Evolutionary conservation across 2,329 filamentous ascomycete species (phyloP).

Genomic region (Fusarium sp.): DNA sequence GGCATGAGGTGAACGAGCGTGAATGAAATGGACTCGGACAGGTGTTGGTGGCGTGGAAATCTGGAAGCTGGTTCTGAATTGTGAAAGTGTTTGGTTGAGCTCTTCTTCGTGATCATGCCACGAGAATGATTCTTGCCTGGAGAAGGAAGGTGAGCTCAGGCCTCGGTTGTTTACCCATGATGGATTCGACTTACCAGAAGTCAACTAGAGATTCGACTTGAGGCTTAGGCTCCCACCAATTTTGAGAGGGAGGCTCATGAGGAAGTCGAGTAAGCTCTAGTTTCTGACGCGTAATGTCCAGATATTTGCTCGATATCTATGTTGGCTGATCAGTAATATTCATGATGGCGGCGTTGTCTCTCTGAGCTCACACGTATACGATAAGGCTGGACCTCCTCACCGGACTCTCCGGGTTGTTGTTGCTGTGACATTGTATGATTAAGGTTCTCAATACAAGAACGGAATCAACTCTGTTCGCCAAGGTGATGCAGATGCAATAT

Average conservation of each 20-base stretch:
- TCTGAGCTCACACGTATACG: slow-evolving; percentile 64
- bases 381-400: slow-evolving; percentile 65
- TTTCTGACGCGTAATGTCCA: slow-evolving; percentile 75
- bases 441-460: slow-evolving; percentile 1
- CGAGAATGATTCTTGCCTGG: slow-evolving; percentile 73
- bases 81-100: slow-evolving; percentile 70
- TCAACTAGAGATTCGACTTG: slow-evolving; percentile 73
- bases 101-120: slow-evolving; percentile 70
- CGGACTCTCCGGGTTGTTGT: slow-evolving; percentile 42
- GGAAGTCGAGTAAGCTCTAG: slow-evolving; percentile 74
- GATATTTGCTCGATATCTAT: slow-evolving; percentile 74
- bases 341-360: not conserved
- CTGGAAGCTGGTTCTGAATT: slow-evolving; percentile 69
- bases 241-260: slow-evolving; percentile 64
- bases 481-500: slow-evolving; percentile 5
- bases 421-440: slow-evolving; percentile 37
- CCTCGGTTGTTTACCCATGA: not conserved
- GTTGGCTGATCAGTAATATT: slow-evolving; percentile 44
- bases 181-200: slow-evolving; percentile 63
- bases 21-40: slow-evolving; percentile 73
- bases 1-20: slow-evolving; percentile 64
- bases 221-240: slow-evolving; percentile 70
- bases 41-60: slow-evolving; percentile 55
- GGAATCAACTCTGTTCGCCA: slow-evolving; percentile 7
- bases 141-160: not conserved